Percentiles rank a stretch among this genome's conserved stretches.
These are phyloP conservation scores for Lantana camara DNA, from an alignment of 257 asterid genomes.

Conservation along the genomic window DNA sequence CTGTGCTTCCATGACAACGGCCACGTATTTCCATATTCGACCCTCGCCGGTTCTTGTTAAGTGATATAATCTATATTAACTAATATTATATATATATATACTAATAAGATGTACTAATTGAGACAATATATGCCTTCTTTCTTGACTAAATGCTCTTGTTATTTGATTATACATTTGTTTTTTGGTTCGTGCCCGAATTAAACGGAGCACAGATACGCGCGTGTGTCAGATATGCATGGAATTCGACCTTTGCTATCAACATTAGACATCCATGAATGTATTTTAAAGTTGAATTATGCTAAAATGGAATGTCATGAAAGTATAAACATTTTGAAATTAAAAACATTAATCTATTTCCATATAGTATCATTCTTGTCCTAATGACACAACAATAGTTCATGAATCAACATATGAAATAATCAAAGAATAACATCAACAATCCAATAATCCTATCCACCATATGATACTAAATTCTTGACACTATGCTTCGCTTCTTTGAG, in stretches of 20 bases:
- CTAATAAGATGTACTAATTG: constrained; percentile 6
- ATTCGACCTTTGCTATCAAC: too few species aligned
- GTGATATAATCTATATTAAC: neutral
- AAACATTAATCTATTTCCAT: too few species aligned
- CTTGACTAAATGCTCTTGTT: neutral
- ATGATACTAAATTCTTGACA: neutral
- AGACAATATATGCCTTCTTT: constrained; percentile 1
- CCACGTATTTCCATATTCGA: constrained; percentile 60
- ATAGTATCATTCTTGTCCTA: too few species aligned
- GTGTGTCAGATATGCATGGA: neutral
- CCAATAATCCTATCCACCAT: neutral
- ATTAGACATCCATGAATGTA: too few species aligned
- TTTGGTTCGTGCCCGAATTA: neutral
- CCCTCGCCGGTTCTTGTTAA: constrained; percentile 54
- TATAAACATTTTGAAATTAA: too few species aligned
- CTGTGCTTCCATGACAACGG: constrained; percentile 56
- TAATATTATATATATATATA: neutral
- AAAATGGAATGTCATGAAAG: too few species aligned
- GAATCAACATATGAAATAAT: neutral
- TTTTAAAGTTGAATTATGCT: too few species aligned
- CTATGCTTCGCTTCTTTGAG: too few species aligned
- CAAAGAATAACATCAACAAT: neutral
- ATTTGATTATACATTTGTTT: neutral
- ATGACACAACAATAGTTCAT: neutral
- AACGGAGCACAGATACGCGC: too few species aligned